Evolutionary conservation across 2,329 filamentous ascomycete genomes (phyloP).

Genomic region (Tricladium varicosporioides): DNA sequence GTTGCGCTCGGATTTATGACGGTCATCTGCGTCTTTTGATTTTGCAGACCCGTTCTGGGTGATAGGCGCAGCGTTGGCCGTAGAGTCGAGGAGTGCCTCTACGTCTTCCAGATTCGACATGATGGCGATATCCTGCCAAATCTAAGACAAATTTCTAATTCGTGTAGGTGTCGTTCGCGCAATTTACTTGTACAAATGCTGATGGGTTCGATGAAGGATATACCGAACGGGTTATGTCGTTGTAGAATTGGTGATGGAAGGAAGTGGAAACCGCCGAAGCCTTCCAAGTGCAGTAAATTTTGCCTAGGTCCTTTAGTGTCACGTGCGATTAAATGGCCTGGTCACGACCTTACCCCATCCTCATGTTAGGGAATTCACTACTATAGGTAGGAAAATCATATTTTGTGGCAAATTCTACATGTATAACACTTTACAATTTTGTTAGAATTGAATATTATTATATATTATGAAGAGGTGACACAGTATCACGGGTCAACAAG

Average conservation of each 20-base stretch:
- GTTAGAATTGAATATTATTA: constrained; percentile 16
- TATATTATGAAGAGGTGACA: constrained; percentile 17
- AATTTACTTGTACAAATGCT: too few relatives aligned
- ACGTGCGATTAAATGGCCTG: background rate
- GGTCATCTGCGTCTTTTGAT: constrained; percentile 55
- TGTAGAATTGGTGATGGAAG: too few relatives aligned
- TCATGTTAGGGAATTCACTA: too few relatives aligned
- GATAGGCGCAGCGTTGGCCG: constrained; percentile 59
- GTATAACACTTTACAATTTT: background rate
- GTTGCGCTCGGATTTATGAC: constrained; percentile 52
- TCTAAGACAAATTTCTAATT: too few relatives aligned
- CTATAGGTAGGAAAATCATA: background rate
- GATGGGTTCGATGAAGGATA: background rate
- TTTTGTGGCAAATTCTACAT: background rate
- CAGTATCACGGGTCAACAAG: constrained; percentile 12
- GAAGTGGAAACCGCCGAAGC: too few relatives aligned
- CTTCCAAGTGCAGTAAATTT: too few relatives aligned
- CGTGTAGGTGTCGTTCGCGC: too few relatives aligned
- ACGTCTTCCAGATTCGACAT: constrained; percentile 73
- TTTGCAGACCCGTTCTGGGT: constrained; percentile 40
- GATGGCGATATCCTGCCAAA: constrained; percentile 29
- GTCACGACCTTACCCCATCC: too few relatives aligned
- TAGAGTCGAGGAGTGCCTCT: constrained; percentile 86
- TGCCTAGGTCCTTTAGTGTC: too few relatives aligned
- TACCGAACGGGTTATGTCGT: too few relatives aligned